Evolutionary conservation across 2,329 filamentous ascomycete genomes (phyloP).

Genomic region (Thelonectria blattea): DNA sequence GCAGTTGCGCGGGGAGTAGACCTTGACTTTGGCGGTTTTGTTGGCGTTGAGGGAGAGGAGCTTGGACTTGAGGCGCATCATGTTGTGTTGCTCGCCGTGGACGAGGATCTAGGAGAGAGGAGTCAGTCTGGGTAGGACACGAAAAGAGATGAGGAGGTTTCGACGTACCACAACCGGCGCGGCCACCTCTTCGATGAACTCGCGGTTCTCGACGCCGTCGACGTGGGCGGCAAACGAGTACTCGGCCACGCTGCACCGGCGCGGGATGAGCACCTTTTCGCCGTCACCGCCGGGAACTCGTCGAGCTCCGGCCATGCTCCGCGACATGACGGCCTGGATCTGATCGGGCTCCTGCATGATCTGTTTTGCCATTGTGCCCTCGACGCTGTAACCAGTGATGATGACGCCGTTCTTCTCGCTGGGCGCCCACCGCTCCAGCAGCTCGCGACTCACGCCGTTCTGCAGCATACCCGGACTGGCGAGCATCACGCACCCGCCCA

Average conservation of each 20-base stretch:
- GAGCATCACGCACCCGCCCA: slow-evolving; percentile 95
- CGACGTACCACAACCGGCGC: slow-evolving; percentile 87
- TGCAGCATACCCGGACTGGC: slow-evolving; percentile 98
- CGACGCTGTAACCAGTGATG: slow-evolving; percentile 97
- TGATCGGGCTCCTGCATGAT: slow-evolving; percentile 94
- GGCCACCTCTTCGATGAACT: slow-evolving; percentile 93
- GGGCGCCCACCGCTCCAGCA: slow-evolving; percentile 94
- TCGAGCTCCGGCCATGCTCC: slow-evolving; percentile 68
- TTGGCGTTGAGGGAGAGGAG: slow-evolving; percentile 88
- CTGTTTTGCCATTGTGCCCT: slow-evolving; percentile 97
- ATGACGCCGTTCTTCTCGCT: slow-evolving; percentile 98
- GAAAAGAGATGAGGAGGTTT: background rate
- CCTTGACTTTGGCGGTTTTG: slow-evolving; percentile 82
- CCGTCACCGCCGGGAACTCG: slow-evolving; percentile 69
- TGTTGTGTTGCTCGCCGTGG: slow-evolving; percentile 96
- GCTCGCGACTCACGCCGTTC: slow-evolving; percentile 89
- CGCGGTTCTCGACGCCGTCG: slow-evolving; percentile 91
- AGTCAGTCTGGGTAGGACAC: slow-evolving; percentile 14
- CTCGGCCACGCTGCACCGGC: slow-evolving; percentile 91
- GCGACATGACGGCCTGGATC: slow-evolving; percentile 91
- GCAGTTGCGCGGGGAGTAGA: slow-evolving; percentile 92
- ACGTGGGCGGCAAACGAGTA: slow-evolving; percentile 97
- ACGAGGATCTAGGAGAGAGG: slow-evolving; percentile 75
- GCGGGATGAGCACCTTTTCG: slow-evolving; percentile 90
- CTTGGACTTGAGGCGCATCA: slow-evolving; percentile 96